Evolutionary conservation across 179 eudicot species (phyloP), one percentile per base, ranked within the genome.

Genomic region (Beta lomatogona): DNA sequence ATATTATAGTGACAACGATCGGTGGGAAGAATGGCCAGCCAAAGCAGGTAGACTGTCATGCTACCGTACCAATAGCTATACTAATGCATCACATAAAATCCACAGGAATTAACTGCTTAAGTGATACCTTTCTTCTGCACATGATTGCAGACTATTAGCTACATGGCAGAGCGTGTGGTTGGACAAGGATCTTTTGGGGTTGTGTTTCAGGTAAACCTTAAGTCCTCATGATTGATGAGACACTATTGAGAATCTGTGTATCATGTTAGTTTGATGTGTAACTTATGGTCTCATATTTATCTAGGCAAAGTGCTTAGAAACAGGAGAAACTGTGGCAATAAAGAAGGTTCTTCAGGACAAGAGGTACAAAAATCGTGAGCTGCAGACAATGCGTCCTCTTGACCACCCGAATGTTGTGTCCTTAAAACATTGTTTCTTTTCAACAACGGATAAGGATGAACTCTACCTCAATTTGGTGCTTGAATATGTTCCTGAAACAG

Each of bases 161-260:
- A 92, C 86, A 90, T 92, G 95, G 93, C 95, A 61, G 95, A 92
- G 85, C 93, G 93, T 44, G 89, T 88, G 44, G 95, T 92, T 75
- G 93, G 92, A 21, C 90, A 88, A 55, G 95, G 93, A 54, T 90
- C 95, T 18, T 92, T 90, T 53, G 93, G 95, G 28, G 90, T 92
- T 79, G 95, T 92, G 18, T 92, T 92, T 85, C 95, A 90, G 93
- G 95, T 91, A 67, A 19, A 53, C 7, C 11, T 75, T 70, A 22
- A 14, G 6, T 63, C 48, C 41, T 76, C 15, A 15, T 48, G 52
- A 67, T 10, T 52, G 61, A 3, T 57, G 36, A 9, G 28, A 22
- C 0, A 48, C 28, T 58, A 19, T 54, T 48, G 16, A 5, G 71
- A 8, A 48, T 36, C 8, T 71, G 8, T 60, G 46, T 11, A 50